These are phyloP conservation scores for Micractinium sp. DNA, from an alignment of 139 green algal genomes.

Conservation along the genomic window DNA sequence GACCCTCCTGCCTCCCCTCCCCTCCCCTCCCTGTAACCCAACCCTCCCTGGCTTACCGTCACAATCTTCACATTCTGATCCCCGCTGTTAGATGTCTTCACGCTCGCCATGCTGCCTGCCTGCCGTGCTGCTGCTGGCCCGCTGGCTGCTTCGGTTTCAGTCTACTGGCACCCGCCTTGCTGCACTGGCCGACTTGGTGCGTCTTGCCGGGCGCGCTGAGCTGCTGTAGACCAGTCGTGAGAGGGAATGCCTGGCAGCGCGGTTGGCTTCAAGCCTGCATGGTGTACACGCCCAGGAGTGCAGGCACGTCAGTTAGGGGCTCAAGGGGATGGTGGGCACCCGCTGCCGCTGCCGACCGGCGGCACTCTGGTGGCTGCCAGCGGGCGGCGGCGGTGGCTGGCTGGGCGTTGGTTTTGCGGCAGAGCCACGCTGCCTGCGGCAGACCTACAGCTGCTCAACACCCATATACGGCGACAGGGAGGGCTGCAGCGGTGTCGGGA, in stretches of 20 bases:
- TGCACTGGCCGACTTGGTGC: background rate
- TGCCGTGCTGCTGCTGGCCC: constrained; percentile 1
- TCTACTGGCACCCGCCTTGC: background rate
- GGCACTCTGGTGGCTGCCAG: background rate
- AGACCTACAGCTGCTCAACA: no score
- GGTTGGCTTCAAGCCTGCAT: background rate
- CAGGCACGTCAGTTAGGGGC: no score
- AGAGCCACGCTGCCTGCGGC: no score
- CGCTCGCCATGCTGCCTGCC: background rate
- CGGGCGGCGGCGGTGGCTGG: background rate
- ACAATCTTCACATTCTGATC: constrained; percentile 31
- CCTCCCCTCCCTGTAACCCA: background rate
- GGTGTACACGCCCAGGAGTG: background rate
- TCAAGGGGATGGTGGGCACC: no score
- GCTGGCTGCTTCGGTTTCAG: background rate
- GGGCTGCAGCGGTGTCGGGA: background rate
- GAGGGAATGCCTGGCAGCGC: background rate
- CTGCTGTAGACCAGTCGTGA: no score
- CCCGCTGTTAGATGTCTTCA: background rate
- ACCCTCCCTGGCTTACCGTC: background rate
- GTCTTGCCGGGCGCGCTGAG: background rate
- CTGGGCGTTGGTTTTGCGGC: no score
- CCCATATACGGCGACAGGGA: background rate
- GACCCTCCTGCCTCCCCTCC: background rate
- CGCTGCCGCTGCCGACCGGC: no score